Percentiles rank a stretch among this genome's conserved stretches.
Evolutionary conservation across 345 rosid genomes (phyloP).

Genomic region (Gossypium sturtianum): DNA sequence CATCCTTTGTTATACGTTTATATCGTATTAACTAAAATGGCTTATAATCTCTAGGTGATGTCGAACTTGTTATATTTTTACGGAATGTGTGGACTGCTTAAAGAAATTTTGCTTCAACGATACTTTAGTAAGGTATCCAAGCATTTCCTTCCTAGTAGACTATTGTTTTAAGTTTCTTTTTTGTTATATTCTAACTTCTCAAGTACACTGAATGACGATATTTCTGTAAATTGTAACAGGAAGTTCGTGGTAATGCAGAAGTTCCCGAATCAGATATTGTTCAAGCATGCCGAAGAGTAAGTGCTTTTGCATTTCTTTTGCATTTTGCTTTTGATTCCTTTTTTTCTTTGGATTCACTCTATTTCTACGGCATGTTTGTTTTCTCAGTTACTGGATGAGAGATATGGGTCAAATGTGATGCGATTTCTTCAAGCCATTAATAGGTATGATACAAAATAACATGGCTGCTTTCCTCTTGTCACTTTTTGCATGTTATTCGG

Average conservation of each 20-base stretch:
- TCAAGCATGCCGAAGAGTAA: constrained; percentile 82
- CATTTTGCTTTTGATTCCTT: background rate
- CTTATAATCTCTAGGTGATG: constrained; percentile 38
- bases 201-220: constrained; percentile 7
- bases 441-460: constrained; percentile 21
- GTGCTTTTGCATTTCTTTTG: constrained; percentile 16
- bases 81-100: constrained; percentile 82
- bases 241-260: constrained; percentile 77
- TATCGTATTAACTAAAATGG: background rate
- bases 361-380: constrained; percentile 3
- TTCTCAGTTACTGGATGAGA: constrained; percentile 74
- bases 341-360: background rate
- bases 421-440: constrained; percentile 70
- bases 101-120: constrained; percentile 75
- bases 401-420: constrained; percentile 64
- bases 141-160: constrained; percentile 4
- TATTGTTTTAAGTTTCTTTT: background rate
- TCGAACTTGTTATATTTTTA: constrained; percentile 76
- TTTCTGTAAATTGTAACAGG: constrained; percentile 39
- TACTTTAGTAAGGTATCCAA: constrained; percentile 83
- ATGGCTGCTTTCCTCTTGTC: background rate
- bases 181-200: background rate
- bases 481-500: background rate
- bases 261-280: constrained; percentile 89
- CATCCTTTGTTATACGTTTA: background rate